Conservation (phyloP, 495 filamentous ascomycete species). For the Pseudotulostoma volvatum region DNA sequence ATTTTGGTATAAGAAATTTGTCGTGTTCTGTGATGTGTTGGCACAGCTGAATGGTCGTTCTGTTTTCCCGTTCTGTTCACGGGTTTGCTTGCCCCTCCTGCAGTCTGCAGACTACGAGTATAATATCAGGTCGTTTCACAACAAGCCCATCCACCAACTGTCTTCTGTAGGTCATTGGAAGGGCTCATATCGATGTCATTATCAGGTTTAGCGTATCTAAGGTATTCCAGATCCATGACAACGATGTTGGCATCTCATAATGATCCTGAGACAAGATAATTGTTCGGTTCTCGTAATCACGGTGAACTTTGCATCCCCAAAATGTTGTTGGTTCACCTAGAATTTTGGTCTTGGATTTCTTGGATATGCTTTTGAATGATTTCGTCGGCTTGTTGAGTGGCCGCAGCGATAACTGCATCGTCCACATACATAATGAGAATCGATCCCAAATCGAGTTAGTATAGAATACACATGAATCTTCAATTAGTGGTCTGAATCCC, state of each 20-base stretch:
- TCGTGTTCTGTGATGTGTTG: too few relatives aligned
- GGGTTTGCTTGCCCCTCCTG: too few relatives aligned
- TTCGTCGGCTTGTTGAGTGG: neutral
- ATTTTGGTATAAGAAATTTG: too few relatives aligned
- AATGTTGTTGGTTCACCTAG: neutral
- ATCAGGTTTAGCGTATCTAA: neutral
- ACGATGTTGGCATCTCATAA: neutral
- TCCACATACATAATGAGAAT: conserved; percentile 1
- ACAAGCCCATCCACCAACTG: too few relatives aligned
- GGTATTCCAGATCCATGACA: neutral
- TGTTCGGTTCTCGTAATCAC: neutral
- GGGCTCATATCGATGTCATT: too few relatives aligned
- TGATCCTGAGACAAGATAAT: neutral
- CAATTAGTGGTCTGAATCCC: neutral
- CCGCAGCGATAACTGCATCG: neutral
- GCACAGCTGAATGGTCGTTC: too few relatives aligned
- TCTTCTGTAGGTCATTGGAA: too few relatives aligned
- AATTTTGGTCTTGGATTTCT: neutral
- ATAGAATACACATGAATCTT: conserved; percentile 1
- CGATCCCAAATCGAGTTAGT: neutral
- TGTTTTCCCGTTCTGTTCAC: too few relatives aligned
- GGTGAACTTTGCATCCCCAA: neutral
- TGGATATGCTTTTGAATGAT: neutral
- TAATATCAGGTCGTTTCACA: conserved; percentile 1
- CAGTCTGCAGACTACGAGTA: neutral